Evolutionary conservation across 2,329 filamentous ascomycete genomes (phyloP), one percentile per base, ranked within the genome.

Genomic region (Grosmannia huntii): DNA sequence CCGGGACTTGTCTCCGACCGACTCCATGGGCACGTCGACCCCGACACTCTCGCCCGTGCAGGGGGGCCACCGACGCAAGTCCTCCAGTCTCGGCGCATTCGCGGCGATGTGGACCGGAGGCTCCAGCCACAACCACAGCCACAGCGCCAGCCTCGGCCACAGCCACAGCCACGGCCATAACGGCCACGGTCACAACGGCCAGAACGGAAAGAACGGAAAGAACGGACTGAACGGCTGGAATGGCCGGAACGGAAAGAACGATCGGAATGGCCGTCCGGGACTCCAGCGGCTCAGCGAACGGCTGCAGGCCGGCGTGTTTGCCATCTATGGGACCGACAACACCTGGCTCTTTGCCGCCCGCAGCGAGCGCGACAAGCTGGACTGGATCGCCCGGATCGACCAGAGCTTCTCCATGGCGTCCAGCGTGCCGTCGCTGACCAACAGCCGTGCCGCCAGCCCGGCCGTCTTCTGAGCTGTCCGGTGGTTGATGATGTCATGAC

Each of bases 351-450:
- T 99, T 70, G 89, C 90, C 16, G 89, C 90, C 27, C 80, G 90
- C 60, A 92, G 84, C 66, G 92, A 96, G 74, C 81, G 85, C 54
- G 91, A 96, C 71, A 96, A 96, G 76, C 86, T 91, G 65, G 94
- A 97, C 70, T 99, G 94, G 94, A 96, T 99, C 65, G 81, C 95
- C 71, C 86, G 87, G 67, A 90, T 99, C 65, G 94, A 99, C 71
- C 87, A 96, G 75, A 89, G 86, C 56, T 83, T 80, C 64, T 36
- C 59, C 48, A 14, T 55, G 48, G 56, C 60, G 19, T 56, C 61
- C 33, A 36, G 53, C 11, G 58, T 41, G 65, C 75, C 77, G 41
- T 75, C 71, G 12, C 73, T 73, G 50, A 78, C 75, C 61, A 65
- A 63, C 49, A 76, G 72, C 61, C 69, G 69, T 19, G 67, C 69